A percentile compares a stretch with the other conserved stretches of the same genome.
These are phyloP conservation scores for Saksenaea vasiformis DNA, from an alignment of 371 early-diverging fungal genomes.

Conservation along the genomic window DNA sequence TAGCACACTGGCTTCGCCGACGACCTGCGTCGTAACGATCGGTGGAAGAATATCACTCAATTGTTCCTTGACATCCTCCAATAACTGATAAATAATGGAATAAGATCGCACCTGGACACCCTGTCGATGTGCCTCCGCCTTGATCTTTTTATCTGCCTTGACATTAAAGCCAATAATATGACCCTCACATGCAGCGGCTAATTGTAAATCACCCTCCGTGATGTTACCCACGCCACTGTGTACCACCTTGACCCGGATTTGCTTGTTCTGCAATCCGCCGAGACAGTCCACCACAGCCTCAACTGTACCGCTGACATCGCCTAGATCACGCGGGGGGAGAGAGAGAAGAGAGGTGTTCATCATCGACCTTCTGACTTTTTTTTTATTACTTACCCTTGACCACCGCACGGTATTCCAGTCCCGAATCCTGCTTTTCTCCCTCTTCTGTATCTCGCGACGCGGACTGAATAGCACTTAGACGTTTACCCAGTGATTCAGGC, in stretches of 20 bases:
- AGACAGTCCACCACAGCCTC: constrained; percentile 90
- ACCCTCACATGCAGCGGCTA: constrained; percentile 70
- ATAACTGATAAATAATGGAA: constrained; percentile 86
- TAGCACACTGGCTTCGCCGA: constrained; percentile 86
- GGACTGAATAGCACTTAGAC: constrained; percentile 39
- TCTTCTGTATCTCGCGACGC: constrained; percentile 17
- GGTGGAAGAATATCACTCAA: constrained; percentile 84
- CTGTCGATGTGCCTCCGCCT: constrained; percentile 59
- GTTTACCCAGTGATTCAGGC: constrained; percentile 55
- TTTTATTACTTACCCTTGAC: constrained; percentile 51
- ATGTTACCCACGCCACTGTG: constrained; percentile 85
- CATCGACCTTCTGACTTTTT: not conserved
- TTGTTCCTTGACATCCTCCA: constrained; percentile 83
- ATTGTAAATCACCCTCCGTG: constrained; percentile 75
- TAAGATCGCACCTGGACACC: constrained; percentile 70
- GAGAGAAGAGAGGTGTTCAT: constrained; percentile 13
- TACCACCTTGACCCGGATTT: constrained; percentile 76
- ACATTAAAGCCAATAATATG: constrained; percentile 88
- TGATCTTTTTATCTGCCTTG: constrained; percentile 75
- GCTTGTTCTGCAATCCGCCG: constrained; percentile 72
- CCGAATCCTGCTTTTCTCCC: constrained; percentile 19
- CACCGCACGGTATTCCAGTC: constrained; percentile 53
- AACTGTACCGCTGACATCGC: constrained; percentile 94
- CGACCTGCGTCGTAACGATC: constrained; percentile 69
- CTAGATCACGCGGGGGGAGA: no score